Percentiles rank a stretch among this genome's conserved stretches.
Evolutionary conservation across 2,329 filamentous ascomycete species (phyloP).

Genomic region (Coleophoma cylindrospora): DNA sequence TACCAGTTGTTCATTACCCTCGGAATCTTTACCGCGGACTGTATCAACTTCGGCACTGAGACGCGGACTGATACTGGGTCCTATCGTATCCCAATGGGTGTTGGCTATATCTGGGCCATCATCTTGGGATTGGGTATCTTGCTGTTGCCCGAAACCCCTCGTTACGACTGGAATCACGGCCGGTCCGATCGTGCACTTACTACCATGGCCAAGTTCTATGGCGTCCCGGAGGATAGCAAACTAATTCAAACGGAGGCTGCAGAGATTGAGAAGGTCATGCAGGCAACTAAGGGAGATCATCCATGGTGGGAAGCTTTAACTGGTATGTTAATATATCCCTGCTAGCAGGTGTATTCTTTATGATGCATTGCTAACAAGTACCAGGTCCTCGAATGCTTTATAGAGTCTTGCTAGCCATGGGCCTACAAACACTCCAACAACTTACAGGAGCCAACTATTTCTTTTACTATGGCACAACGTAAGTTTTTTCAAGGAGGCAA

Average conservation of each 20-base stretch:
- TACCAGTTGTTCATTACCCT: constrained; percentile 73
- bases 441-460: constrained; percentile 60
- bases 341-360: too few species aligned
- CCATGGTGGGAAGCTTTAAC: constrained; percentile 60
- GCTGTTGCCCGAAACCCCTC: constrained; percentile 49
- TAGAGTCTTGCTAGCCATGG: constrained; percentile 56
- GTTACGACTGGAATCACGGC: constrained; percentile 45
- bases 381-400: constrained; percentile 52
- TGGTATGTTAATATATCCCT: too few species aligned
- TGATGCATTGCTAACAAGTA: too few species aligned
- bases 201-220: constrained; percentile 47
- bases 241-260: constrained; percentile 31
- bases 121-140: constrained; percentile 49
- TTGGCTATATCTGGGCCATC: constrained; percentile 47
- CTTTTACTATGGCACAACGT: constrained; percentile 59
- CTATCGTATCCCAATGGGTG: constrained; percentile 59
- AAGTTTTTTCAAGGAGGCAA: constrained; percentile 45
- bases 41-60: constrained; percentile 46
- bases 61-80: constrained; percentile 33
- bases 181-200: constrained; percentile 42
- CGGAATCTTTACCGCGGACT: constrained; percentile 55
- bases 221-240: constrained; percentile 44
- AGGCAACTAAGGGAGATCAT: constrained; percentile 45
- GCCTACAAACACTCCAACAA: constrained; percentile 61
- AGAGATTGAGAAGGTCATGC: constrained; percentile 35